Conservation (phyloP, 345 rosid species). For the Citrus cavaleriei region DNA sequence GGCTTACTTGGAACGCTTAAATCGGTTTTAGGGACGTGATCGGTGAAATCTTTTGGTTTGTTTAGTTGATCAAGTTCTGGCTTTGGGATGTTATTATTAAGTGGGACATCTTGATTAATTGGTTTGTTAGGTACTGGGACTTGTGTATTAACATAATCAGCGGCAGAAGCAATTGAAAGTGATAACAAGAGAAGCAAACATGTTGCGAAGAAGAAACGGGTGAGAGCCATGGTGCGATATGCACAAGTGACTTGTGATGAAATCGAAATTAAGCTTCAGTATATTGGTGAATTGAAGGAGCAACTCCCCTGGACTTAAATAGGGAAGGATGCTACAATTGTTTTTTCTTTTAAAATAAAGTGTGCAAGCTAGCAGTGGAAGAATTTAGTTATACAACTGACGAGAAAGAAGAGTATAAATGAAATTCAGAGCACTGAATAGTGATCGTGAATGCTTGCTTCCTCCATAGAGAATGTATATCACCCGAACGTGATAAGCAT, state of each 20-base stretch:
- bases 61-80: background rate
- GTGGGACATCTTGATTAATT: no score
- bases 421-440: no score
- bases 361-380: background rate
- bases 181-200: conserved; percentile 8
- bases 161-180: background rate
- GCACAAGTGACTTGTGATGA: no score
- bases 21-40: background rate
- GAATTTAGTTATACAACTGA: no score
- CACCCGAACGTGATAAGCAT: background rate
- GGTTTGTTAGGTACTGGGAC: background rate
- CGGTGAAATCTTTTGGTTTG: background rate
- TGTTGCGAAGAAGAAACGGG: background rate
- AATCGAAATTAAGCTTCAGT: background rate
- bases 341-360: no score
- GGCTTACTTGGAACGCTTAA: background rate
- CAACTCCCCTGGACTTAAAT: background rate
- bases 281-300: background rate
- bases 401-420: no score
- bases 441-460: background rate
- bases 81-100: background rate
- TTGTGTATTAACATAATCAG: conserved; percentile 3
- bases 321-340: background rate
- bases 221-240: conserved; percentile 1
- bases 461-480: background rate